Base-by-base conservation (phyloP, 306 rosid genomes). In the Rubus parviflorus region DNA sequence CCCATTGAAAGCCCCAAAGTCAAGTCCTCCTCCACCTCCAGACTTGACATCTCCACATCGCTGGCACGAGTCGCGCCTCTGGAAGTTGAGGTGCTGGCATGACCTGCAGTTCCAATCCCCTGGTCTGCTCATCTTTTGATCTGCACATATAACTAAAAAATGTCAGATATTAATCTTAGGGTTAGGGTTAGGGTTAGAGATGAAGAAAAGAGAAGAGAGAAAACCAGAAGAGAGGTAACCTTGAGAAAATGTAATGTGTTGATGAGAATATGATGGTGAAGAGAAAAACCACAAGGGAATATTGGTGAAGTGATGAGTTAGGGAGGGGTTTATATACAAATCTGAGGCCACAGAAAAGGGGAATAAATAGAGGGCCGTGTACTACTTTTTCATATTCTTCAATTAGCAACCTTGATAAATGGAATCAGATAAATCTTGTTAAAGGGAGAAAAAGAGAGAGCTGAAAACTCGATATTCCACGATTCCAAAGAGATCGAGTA, bases 91-190 rank as follows among this genome's bases (percentile, higher is more conserved):
- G 86, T 95, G 93, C 78, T 92, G 99, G 94, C 99, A 95, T 45
- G 99, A 86, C 88, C 88, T 90, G 81, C 99, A 95, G 82, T 92
- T 95, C 99, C 99, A 95, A 61, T 95, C 99, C 68, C 99, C 99
- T 17, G 99, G 97, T 68, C 99, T 86, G 86, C 89, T 92, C 99
- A 95, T 95, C 1, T 84, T 83, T 80, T 42, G 37, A n/a, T 57
- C 85, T 81, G 80, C 80, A 46, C 19, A 35, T 2, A 14, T 63
- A 13, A 23, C 16, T 15, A 0, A 15, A 23, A 23, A 51, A 42
- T 30, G 68, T 42, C 47, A 40, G 70, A 17, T 57, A 57, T 16
- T 9, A 7, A 17, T 15, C 6, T 57, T 57, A 30, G 41, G 17
- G 40, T 13, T 60, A 60, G 62, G 19, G 41, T 60, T 4, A 25